Evolutionary conservation across 352 stramenopile species (phyloP), one percentile per base, ranked within the genome.

Genomic region (Phytophthora meadii): DNA sequence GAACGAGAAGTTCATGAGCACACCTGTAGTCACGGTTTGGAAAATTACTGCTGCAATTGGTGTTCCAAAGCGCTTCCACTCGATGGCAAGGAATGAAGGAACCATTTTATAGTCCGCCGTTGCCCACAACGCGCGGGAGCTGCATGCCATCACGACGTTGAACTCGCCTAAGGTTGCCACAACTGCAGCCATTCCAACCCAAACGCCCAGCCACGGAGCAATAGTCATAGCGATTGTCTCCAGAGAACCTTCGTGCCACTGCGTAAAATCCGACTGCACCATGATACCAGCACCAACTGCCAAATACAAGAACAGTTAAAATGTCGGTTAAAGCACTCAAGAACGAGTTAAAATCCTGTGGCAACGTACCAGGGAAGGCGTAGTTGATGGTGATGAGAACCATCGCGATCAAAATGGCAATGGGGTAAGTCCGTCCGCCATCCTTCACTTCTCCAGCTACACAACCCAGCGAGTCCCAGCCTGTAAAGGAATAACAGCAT

Each of bases 1-100:
- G 51, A 95, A 95, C 28, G 83, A 92, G 49, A 92, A 94, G 59
- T 79, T 92, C 87, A 95, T 95, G 52, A 95, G 82, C 36, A 93
- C 53, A 12, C 77, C 82, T 0, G 84, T 93, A 44, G 85, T 93
- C 62, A 79, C 4, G 0, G 85, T 90, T 65, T 95, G 85, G 55
- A 93, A 88, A 34, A 92, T 54, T 28, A 95, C 73, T 9, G 87
- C 85, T 1, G 85, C 83, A 58, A 95, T 87, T 0, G 87, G 87
- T 25, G 87, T 94, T 30, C 81, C 82, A 40, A 93, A 95, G 47
- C 85, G 84, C 40, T 84, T 61, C 83, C 84, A 93, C 53, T 95
- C 83, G 39, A 70, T 68, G 1, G 81, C 57, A 19, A 95, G 64
- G 27, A 72, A 80, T 8, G 73, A 67, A 3, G 87, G 87, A n/a